phyloP scores from a whole-genome alignment of 352 stramenopile species.

The Globisporangium iwayamae region DNA sequence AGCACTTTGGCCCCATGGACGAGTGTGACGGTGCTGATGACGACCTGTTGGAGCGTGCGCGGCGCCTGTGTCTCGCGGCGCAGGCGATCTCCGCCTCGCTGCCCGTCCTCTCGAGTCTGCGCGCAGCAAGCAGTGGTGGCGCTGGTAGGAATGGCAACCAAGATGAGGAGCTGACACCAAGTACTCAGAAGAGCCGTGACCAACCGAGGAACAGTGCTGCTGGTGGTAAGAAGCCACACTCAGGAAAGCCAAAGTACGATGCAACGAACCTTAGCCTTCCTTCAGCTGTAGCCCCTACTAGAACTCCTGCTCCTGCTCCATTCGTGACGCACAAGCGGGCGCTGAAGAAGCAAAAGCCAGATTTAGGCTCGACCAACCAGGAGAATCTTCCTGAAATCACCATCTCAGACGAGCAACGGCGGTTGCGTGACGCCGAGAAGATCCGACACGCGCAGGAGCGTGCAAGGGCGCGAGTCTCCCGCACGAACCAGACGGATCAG shows the following conservation, averaged over 20 bases:
- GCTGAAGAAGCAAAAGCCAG: constrained; percentile 3
- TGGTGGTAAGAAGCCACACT: not conserved
- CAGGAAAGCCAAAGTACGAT: not conserved
- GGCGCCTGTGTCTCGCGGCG: constrained; percentile 33
- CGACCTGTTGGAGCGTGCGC: constrained; percentile 44
- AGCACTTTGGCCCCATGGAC: not conserved
- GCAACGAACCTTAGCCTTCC: not conserved
- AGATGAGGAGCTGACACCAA: not conserved
- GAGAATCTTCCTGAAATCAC: constrained; percentile 25
- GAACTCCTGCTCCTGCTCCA: not conserved
- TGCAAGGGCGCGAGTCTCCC: constrained; percentile 39
- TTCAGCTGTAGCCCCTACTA: not conserved
- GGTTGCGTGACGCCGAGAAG: constrained; percentile 30
- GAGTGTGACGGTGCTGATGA: constrained; percentile 5
- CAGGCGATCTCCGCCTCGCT: constrained; percentile 17
- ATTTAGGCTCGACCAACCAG: constrained; percentile 1
- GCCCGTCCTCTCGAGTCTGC: not conserved
- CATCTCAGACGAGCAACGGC: constrained; percentile 27
- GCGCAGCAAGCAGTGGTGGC: not conserved
- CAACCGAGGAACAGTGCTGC: not conserved
- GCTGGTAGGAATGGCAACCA: not conserved
- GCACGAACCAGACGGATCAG: constrained; percentile 41
- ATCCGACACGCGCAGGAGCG: constrained; percentile 61
- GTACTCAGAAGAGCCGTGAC: not conserved
- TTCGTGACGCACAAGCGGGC: not conserved